Percentiles rank a stretch among this genome's conserved stretches.
These are phyloP conservation scores for Hericium erinaceus DNA, from an alignment of 768 basidiomycete species.

Conservation along the genomic window DNA sequence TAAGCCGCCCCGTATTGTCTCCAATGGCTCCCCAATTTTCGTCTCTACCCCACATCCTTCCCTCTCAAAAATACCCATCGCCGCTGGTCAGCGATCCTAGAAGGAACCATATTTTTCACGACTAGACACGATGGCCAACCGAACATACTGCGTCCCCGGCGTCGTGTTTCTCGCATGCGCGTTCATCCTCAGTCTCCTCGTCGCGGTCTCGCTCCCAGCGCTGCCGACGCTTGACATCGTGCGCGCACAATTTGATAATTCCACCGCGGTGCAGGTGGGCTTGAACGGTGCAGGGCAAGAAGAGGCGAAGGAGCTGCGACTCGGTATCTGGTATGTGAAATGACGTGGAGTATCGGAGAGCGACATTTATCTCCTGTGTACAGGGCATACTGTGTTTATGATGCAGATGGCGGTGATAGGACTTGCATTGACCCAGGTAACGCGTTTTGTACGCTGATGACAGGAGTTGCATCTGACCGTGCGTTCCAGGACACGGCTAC, in stretches of 20 bases:
- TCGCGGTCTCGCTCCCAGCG: slow-evolving; percentile 64
- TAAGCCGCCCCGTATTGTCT: not conserved
- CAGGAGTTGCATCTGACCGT: not conserved
- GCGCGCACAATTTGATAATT: slow-evolving; percentile 40
- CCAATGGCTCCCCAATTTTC: not conserved
- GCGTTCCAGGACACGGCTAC: slow-evolving; percentile 45
- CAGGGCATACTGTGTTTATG: slow-evolving; percentile 55
- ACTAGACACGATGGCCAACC: slow-evolving; percentile 7
- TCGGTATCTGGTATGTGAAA: slow-evolving; percentile 56
- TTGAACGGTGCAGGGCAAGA: slow-evolving; percentile 9
- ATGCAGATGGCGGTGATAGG: slow-evolving; percentile 31
- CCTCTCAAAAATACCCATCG: not conserved
- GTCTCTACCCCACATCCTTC: not conserved
- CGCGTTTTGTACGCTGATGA: slow-evolving; percentile 6
- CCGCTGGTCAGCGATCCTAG: not conserved
- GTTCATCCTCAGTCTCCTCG: slow-evolving; percentile 56
- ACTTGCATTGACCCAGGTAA: slow-evolving; percentile 42
- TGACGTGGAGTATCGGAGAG: not conserved
- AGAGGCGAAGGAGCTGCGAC: slow-evolving; percentile 29
- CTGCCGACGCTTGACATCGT: slow-evolving; percentile 59
- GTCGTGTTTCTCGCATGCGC: slow-evolving; percentile 48
- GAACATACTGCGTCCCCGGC: slow-evolving; percentile 54
- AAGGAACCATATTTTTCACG: not conserved
- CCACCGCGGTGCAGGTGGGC: slow-evolving; percentile 13
- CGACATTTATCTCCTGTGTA: not conserved